Evolutionary conservation across 129 eudicot species (phyloP).

Genomic region (Artemisia annua): DNA sequence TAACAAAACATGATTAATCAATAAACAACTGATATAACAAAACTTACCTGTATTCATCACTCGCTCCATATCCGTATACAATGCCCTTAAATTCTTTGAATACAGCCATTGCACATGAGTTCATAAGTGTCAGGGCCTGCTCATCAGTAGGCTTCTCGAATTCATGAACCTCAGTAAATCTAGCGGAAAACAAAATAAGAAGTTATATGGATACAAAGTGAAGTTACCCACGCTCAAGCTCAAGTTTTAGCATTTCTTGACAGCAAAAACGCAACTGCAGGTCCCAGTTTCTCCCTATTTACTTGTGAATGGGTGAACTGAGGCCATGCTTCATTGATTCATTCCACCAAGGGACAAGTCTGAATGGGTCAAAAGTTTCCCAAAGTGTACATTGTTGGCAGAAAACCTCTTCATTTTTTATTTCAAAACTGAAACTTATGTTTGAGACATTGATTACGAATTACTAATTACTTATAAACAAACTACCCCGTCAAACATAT

Average conservation of each 20-base stretch:
- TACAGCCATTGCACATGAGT: conserved; percentile 80
- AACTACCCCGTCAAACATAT: too few relatives aligned
- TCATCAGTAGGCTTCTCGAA: conserved; percentile 92
- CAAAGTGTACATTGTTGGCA: too few relatives aligned
- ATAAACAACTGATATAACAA: not conserved
- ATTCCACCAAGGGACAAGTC: too few relatives aligned
- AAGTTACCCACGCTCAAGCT: not conserved
- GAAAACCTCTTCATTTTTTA: too few relatives aligned
- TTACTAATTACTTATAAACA: too few relatives aligned
- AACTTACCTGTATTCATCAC: conserved; percentile 92
- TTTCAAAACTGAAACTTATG: too few relatives aligned
- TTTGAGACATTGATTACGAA: too few relatives aligned
- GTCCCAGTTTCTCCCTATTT: not conserved
- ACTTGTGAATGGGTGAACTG: not conserved
- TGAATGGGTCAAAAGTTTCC: too few relatives aligned
- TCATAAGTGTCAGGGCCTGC: conserved; percentile 90
- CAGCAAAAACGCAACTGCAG: too few relatives aligned
- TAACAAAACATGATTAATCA: not conserved
- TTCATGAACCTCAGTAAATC: conserved; percentile 81
- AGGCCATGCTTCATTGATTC: too few relatives aligned
- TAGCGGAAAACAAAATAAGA: conserved; percentile 34
- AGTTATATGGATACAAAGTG: not conserved
- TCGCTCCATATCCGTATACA: conserved; percentile 83
- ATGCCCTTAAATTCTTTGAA: conserved; percentile 65
- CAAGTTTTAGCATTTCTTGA: too few relatives aligned